A percentile compares a stretch with the other conserved stretches of the same genome.
Evolutionary conservation across 345 rosid species (phyloP).

Genomic region (Melastoma malabathricum): DNA sequence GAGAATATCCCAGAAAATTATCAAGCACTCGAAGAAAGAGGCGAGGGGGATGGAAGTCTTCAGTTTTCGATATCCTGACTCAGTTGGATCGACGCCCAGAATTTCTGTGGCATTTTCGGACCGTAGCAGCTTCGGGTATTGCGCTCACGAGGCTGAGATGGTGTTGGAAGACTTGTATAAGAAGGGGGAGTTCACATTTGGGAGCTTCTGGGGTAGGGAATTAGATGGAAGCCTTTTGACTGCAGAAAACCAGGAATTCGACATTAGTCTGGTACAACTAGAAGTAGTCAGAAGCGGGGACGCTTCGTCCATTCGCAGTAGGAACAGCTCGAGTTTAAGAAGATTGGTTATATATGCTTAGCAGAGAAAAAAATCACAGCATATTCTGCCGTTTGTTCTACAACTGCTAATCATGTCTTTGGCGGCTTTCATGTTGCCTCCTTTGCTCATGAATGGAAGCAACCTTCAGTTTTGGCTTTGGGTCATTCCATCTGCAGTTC

Average conservation of each 20-base stretch:
- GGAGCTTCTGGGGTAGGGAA: constrained; percentile 75
- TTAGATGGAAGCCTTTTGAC: constrained; percentile 14
- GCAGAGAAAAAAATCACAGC: background rate
- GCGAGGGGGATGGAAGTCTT: constrained; percentile 3
- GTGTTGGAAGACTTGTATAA: constrained; percentile 35
- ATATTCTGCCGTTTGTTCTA: too few species aligned
- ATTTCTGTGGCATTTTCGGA: background rate
- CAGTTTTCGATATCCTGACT: background rate
- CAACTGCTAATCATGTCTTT: too few species aligned
- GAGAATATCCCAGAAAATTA: constrained; percentile 35
- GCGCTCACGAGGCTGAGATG: constrained; percentile 47
- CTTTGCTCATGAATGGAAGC: too few species aligned
- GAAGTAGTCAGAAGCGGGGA: constrained; percentile 25
- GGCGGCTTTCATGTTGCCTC: too few species aligned
- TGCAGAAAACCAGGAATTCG: constrained; percentile 14
- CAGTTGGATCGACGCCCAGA: background rate
- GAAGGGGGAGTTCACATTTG: constrained; percentile 72
- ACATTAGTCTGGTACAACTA: constrained; percentile 20
- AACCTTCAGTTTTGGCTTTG: too few species aligned
- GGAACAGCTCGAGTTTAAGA: background rate
- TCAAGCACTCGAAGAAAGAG: constrained; percentile 4
- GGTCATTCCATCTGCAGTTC: too few species aligned
- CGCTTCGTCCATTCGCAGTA: background rate
- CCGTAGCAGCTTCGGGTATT: constrained; percentile 12
- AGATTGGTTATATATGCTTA: background rate